Percentiles rank a stretch among this genome's conserved stretches.
Conservation (phyloP, 805 yeast species). For the Teunomyces cretensis region DNA sequence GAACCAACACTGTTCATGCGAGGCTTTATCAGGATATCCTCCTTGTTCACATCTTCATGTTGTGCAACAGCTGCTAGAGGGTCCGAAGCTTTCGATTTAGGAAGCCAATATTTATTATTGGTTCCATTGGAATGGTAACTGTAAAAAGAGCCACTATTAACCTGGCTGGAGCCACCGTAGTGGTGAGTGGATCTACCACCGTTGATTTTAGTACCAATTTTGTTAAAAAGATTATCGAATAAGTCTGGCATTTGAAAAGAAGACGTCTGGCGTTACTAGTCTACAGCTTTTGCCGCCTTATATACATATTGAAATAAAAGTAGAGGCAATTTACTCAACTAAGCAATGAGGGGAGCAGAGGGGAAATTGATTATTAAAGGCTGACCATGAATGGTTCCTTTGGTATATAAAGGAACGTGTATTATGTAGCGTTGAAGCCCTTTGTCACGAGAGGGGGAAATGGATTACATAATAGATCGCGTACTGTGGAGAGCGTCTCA, state of each 20-base stretch:
- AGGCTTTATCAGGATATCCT: slow-evolving; percentile 5
- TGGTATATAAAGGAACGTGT: slow-evolving; percentile 1
- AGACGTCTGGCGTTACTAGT: background rate
- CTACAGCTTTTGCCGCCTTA: background rate
- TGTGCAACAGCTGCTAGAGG: background rate
- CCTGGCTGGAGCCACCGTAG: slow-evolving; percentile 32
- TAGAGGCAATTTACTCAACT: background rate
- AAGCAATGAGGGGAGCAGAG: background rate
- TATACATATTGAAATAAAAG: background rate
- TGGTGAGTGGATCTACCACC: slow-evolving; percentile 35
- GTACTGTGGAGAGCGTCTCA: background rate
- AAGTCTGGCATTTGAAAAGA: slow-evolving; percentile 28
- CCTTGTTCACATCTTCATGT: background rate
- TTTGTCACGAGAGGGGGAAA: background rate
- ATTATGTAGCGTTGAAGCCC: background rate
- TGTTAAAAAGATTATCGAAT: slow-evolving; percentile 39
- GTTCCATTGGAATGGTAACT: slow-evolving; percentile 35
- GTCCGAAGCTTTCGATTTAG: slow-evolving; percentile 13
- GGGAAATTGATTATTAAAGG: slow-evolving; percentile 1
- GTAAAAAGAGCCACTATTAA: slow-evolving; percentile 37
- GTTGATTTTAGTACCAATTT: slow-evolving; percentile 28
- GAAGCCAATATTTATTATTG: slow-evolving; percentile 42
- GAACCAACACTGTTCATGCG: slow-evolving; percentile 18
- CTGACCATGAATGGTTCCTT: background rate
- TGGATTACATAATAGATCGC: background rate